Conservation (phyloP, 768 basidiomycete genomes). For the Phaeolepiota aurea region DNA sequence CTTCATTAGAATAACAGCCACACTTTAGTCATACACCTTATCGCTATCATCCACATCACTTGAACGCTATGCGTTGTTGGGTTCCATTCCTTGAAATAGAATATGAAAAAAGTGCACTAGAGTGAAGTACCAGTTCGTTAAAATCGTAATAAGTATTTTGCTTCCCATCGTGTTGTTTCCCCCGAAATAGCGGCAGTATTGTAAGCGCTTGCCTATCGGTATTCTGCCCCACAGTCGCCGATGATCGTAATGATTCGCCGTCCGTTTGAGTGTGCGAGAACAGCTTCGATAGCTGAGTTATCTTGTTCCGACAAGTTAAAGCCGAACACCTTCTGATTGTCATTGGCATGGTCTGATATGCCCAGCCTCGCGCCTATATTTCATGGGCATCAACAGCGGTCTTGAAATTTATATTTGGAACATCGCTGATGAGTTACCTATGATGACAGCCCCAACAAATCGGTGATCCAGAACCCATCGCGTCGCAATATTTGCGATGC, state of each 20-base stretch:
- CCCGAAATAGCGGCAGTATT: no score
- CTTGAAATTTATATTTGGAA: no score
- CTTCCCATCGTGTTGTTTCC: no score
- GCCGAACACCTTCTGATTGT: slow-evolving; percentile 56
- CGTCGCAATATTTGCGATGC: slow-evolving; percentile 72
- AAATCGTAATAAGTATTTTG: no score
- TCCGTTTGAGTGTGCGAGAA: slow-evolving; percentile 55
- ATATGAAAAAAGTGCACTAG: no score
- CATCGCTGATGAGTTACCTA: slow-evolving; percentile 38
- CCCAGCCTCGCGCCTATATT: slow-evolving; percentile 61
- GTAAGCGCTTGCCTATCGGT: no score
- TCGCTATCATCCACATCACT: no score
- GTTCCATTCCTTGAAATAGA: no score
- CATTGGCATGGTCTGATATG: slow-evolving; percentile 62
- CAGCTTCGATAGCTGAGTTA: slow-evolving; percentile 50
- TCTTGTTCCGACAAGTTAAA: slow-evolving; percentile 52
- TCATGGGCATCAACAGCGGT: slow-evolving; percentile 1
- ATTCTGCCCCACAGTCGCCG: slow-evolving; percentile 83
- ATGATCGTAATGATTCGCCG: slow-evolving; percentile 55
- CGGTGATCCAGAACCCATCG: slow-evolving; percentile 78
- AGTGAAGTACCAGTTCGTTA: no score
- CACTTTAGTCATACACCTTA: no score
- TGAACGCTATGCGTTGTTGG: no score
- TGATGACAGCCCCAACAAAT: slow-evolving; percentile 72
- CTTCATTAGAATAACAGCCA: no score